Base-by-base conservation (phyloP, 2,329 filamentous ascomycete genomes). In the Ampelomyces quisqualis region DNA sequence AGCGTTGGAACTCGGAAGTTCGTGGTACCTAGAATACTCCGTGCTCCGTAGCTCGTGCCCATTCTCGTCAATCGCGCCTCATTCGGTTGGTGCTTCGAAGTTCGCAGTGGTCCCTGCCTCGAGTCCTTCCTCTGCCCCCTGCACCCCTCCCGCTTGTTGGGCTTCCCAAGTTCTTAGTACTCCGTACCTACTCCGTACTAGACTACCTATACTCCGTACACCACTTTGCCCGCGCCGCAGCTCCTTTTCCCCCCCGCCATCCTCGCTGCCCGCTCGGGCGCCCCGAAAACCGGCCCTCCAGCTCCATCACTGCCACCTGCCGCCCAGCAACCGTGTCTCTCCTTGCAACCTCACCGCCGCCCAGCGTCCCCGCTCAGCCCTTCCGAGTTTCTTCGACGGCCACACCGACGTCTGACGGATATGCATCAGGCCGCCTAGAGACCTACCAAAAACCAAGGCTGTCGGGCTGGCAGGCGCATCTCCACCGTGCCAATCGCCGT, bases 361-460 rank as follows among this genome's bases (percentile, higher is more conserved):
- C n/a, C n/a, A n/a, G n/a, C n/a, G n/a, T n/a, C n/a, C n/a, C n/a
- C n/a, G n/a, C n/a, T n/a, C n/a, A n/a, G n/a, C 18, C 13, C 29
- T 39, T 14, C 19, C 23, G 21, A 36, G 14, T 37, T 36, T 31
- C 14, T 21, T 34, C 34, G 26, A 38, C 43, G 34, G 28, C 34
- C 29, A 27, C 40, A 24, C 33, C 31, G 17, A 19, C 37, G 38
- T 48, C 34, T 11, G 26, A 47, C 48, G 56, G 60, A 60, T 45
- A 65, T 65, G 62, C 54, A 47, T 53, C 41, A 49, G 29, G 46
- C 45, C 36, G 42, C 39, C 41, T 57, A 59, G 55, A 24, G 44
- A 34, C 49, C 44, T 23, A 34, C 23, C 17, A 32, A 47, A 40
- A 35, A 47, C 28, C 35, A 40, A 44, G 49, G 44, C 52, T 42